Evolutionary conservation across 163 green algal species (phyloP), one percentile per base, ranked within the genome.

Genomic region (Trebouxiophyceae sp.): DNA sequence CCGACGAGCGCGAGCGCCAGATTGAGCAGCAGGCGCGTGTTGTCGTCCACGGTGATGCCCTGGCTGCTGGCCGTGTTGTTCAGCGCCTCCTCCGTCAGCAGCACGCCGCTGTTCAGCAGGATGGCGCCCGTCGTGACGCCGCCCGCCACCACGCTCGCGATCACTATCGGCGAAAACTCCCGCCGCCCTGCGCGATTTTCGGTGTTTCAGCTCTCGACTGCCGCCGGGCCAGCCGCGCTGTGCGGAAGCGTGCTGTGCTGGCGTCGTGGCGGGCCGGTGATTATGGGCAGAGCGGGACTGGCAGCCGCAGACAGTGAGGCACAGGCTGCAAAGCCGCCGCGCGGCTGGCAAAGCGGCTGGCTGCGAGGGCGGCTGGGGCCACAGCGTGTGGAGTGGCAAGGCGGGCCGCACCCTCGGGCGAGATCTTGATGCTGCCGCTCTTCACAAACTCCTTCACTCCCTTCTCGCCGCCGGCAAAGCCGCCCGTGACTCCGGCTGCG

Each of bases 381-480:
- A 50, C 24, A n/a, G 12, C 33, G 27, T 26, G 7, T 5, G 23
- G 28, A 12, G 23, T 39, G 20, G 30, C 30, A 63, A 61, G 33
- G 58, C 62, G 2, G 2, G n/a, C 19, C 8, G 16, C 27, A 62
- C 26, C 26, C 7, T 32, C 44, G 3, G 2, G 2, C 5, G 66
- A 71, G 30, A 87, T 70, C 27, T 75, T 69, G 39, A 87, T 33
- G n/a, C 84, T 73, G 24, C 81, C 81, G 29, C 60, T 86, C 39
- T 82, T 70, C 2, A 88, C 72, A 74, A 89, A 95, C 47, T 84
- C 57, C 64, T 82, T 73, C 58, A 96, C 44, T 23, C 87, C 89
- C 56, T 64, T 55, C 80, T 96, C 89, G 30, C 89, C 89, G 24
- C 87, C 89, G 24, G 89, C 86, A 81, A 94, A 96, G 28, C 89